Percentiles rank a stretch among this genome's conserved stretches.
Evolutionary conservation across 805 yeast species (phyloP).

Genomic region (Yarrowia phangngaensis): DNA sequence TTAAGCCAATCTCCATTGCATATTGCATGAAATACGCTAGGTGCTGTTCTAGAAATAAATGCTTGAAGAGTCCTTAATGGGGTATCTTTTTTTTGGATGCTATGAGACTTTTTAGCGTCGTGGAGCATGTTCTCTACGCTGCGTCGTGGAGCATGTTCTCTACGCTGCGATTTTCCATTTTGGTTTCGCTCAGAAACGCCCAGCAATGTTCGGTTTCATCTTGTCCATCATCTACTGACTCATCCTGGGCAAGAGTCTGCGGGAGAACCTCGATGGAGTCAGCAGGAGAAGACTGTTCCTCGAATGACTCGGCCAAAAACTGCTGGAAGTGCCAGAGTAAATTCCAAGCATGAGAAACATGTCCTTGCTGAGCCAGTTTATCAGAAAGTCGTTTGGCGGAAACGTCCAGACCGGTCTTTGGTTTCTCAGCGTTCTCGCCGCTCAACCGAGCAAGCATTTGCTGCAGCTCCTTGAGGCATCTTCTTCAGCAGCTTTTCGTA

Average conservation of each 20-base stretch:
- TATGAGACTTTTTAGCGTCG: slow-evolving; percentile 22
- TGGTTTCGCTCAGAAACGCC: slow-evolving; percentile 25
- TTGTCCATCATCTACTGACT: slow-evolving; percentile 12
- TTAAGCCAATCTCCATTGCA: too few relatives aligned
- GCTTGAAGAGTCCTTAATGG: too few relatives aligned
- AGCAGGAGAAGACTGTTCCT: slow-evolving; percentile 21
- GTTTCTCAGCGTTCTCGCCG: slow-evolving; percentile 13
- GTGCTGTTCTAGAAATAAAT: too few relatives aligned
- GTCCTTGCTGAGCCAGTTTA: slow-evolving; percentile 27
- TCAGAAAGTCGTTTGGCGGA: slow-evolving; percentile 20
- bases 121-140: too few relatives aligned
- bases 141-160: slow-evolving; percentile 25
- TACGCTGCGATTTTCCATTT: slow-evolving; percentile 20
- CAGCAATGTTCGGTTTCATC: slow-evolving; percentile 23
- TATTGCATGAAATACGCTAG: too few relatives aligned
- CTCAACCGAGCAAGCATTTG: slow-evolving; percentile 17
- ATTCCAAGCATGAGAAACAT: slow-evolving; percentile 23
- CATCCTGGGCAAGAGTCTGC: slow-evolving; percentile 20
- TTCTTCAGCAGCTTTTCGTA: slow-evolving; percentile 7
- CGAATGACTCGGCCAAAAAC: slow-evolving; percentile 22
- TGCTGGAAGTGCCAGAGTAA: slow-evolving; percentile 18
- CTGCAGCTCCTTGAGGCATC: slow-evolving; percentile 10
- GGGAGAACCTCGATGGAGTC: slow-evolving; percentile 20
- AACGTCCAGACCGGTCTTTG: slow-evolving; percentile 5
- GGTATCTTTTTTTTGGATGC: too few relatives aligned